Conservation (phyloP, 495 filamentous ascomycete genomes). For the Annulohypoxylon nitens region DNA sequence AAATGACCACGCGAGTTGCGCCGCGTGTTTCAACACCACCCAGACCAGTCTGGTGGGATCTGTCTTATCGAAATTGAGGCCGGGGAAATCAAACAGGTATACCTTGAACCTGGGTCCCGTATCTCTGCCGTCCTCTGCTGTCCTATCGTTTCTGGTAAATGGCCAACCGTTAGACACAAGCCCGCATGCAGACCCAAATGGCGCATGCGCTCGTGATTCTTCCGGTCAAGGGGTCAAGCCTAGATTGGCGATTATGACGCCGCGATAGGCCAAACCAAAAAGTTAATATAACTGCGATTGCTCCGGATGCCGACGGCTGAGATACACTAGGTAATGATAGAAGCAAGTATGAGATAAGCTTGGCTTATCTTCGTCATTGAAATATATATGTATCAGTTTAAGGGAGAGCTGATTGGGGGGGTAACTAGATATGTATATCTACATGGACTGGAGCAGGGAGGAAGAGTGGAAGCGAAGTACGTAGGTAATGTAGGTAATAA, state of each 20-base stretch:
- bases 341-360: constrained; percentile 66
- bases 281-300: constrained; percentile 36
- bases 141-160: constrained; percentile 43
- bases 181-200: constrained; percentile 40
- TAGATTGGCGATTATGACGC: constrained; percentile 29
- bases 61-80: constrained; percentile 34
- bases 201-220: constrained; percentile 45
- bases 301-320: constrained; percentile 35
- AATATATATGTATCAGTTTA: constrained; percentile 31
- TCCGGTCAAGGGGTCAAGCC: constrained; percentile 32
- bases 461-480: constrained; percentile 11
- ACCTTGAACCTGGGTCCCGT: constrained; percentile 37
- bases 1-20: constrained; percentile 40
- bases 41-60: constrained; percentile 44
- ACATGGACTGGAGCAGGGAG: constrained; percentile 15
- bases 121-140: background rate
- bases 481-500: constrained; percentile 31
- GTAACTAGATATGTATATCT: constrained; percentile 26
- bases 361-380: constrained; percentile 67
- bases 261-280: constrained; percentile 44
- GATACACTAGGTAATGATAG: constrained; percentile 61
- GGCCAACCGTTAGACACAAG: constrained; percentile 35
- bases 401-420: constrained; percentile 31
- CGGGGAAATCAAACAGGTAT: constrained; percentile 39
- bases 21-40: constrained; percentile 35